Base-by-base conservation (phyloP, 495 filamentous ascomycete species). In the Geopyxis carbonaria region DNA sequence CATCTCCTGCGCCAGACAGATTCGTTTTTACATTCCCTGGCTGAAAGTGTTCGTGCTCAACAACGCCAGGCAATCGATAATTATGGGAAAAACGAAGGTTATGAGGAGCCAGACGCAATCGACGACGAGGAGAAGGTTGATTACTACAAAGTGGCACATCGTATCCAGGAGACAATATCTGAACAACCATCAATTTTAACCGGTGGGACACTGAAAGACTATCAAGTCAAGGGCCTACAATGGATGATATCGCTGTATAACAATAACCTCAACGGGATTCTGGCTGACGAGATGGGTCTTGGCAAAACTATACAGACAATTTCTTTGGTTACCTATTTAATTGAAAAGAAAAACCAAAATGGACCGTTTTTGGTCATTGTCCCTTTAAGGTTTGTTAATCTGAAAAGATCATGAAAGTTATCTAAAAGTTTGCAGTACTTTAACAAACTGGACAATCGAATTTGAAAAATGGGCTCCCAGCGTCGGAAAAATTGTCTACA, bases 231-330 rank as follows among this genome's bases (percentile, higher is more conserved):
- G 70, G 89, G 89, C 62, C 60, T 97, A 44, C 89, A 97, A 58
- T 97, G 89, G 89, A 95, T 97, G 89, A 73, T 95, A 39, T 97
- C 89, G 10, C 69, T 97, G 16, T 97, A 95, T 64, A 95, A 95
- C 73, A 97, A 97, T 68, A 95, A 93, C 59, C 71, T 97, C 44
- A 95, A 95, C 58, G 89, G 89, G 69, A 95, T 97, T 47, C 64
- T 97, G 45, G 89, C 89, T 35, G 89, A 97, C 50, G 89, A 97
- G 62, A 97, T 97, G 89, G 89, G 89, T 75, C 81, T 97, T 43
- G 89, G 89, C 55, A 97, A 97, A 63, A 97, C 89, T 0, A 39
- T 39, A n/a, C 36, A 97, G 64, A 95, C 91, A 28, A 97, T 97
- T 64, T 91, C 81, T 66, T 65, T 97, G 62, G 75, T 97, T 46